Base-by-base conservation (phyloP, 192 early-diverging fungal genomes). In the Jimgerdemannia lactiflua region DNA sequence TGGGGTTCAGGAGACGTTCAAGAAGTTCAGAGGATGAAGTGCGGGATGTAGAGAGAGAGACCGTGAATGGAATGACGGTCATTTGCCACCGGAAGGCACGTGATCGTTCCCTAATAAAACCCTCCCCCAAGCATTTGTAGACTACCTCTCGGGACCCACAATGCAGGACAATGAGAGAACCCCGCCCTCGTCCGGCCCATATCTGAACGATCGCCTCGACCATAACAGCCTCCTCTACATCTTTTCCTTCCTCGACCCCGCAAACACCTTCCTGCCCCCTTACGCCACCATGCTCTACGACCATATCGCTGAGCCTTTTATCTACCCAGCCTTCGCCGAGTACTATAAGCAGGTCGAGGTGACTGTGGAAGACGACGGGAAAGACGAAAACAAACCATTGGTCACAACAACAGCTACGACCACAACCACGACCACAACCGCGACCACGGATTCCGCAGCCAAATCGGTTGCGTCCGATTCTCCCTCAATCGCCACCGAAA, bases 1-100 rank as follows among this genome's bases (percentile, higher is more conserved):
- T 43, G 75, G 82, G n/a, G 82, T 90, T 41, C 70, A 74, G 29
- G 82, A 78, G 42, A 82, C 89, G 0, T 88, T 88, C 75, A 79
- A 79, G 69, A 86, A 84, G 59, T 85, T 81, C 73, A 76, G 88
- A 40, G 84, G 84, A 59, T 59, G 49, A 59, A 10, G 49, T 59
- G 14, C 49, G 29, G 29, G 29, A 29, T 29, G 29, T n/a, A n/a
- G n/a, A n/a, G n/a, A n/a, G n/a, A n/a, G n/a, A n/a, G n/a, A n/a
- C n/a, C n/a, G n/a, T n/a, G 29, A 29, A 29, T 29, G 29, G 29
- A n/a, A n/a, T n/a, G n/a, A 29, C 29, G 29, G 29, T 29, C 29
- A 29, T 29, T 29, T 29, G 29, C 29, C 29, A 29, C 29, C 0
- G 29, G 29, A 29, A 29, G 29, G 29, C 29, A 29, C 29, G 29